A percentile compares a stretch with the other conserved stretches of the same genome.
Conservation (phyloP, 2,329 filamentous ascomycete species). For the Fusarium sulawesiense region DNA sequence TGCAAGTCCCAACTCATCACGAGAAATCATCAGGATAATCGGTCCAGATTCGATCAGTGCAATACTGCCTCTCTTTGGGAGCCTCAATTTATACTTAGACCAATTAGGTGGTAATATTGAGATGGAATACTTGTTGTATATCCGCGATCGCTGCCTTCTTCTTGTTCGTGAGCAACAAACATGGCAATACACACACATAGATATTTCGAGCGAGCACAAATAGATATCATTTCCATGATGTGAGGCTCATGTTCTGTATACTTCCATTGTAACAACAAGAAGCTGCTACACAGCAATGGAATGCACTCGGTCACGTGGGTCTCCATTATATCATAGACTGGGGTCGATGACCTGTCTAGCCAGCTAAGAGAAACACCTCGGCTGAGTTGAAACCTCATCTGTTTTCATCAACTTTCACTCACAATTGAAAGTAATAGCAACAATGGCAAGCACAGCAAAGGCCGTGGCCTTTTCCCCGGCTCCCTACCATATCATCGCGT, state of each 20-base stretch:
- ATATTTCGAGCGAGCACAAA: neutral
- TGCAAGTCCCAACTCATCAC: neutral
- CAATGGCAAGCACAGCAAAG: constrained; percentile 61
- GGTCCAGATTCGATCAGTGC: neutral
- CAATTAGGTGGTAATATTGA: neutral
- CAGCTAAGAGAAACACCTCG: constrained; percentile 6
- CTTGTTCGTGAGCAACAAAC: neutral
- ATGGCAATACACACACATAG: neutral
- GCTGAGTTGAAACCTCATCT: constrained; percentile 22
- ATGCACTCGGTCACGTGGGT: constrained; percentile 48
- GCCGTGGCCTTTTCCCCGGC: constrained; percentile 71
- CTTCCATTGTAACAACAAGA: neutral
- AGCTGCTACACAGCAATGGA: neutral
- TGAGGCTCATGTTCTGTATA: neutral
- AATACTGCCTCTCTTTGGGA: neutral
- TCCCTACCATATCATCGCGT: constrained; percentile 83
- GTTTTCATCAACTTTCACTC: constrained; percentile 12
- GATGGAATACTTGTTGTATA: neutral
- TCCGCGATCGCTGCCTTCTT: neutral
- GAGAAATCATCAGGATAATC: neutral
- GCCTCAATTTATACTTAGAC: neutral
- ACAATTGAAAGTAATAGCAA: constrained; percentile 29
- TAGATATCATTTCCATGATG: neutral
- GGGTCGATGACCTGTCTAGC: constrained; percentile 7
- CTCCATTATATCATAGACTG: constrained; percentile 40